phyloP scores from a whole-genome alignment of 2,329 filamentous ascomycete species.

The Penicillium sp. region DNA sequence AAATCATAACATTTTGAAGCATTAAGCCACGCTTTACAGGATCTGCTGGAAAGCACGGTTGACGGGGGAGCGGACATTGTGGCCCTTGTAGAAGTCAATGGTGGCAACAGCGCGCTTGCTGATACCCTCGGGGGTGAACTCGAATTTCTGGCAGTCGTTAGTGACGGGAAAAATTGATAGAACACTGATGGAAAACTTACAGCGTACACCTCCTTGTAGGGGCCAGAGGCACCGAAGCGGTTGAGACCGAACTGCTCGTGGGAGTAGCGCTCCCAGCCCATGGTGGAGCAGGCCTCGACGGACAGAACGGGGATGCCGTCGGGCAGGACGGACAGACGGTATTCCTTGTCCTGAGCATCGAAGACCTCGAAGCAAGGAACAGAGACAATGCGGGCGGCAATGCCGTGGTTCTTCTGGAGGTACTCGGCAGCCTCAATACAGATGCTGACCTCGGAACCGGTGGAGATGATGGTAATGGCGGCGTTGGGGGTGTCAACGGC shows the following conservation, averaged over 20 bases:
- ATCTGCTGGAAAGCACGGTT: constrained; percentile 98
- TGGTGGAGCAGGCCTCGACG: constrained; percentile 93
- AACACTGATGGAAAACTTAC: constrained; percentile 47
- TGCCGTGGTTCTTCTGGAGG: constrained; percentile 80
- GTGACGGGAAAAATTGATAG: background rate
- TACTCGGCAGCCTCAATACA: constrained; percentile 89
- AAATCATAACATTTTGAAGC: constrained; percentile 26
- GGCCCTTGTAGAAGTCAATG: constrained; percentile 95
- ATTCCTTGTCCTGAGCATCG: constrained; percentile 89
- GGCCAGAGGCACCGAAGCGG: constrained; percentile 94
- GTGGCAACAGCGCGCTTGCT: constrained; percentile 91
- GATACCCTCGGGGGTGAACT: constrained; percentile 96
- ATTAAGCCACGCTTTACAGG: constrained; percentile 58
- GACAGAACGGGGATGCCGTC: constrained; percentile 91
- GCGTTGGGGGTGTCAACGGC: constrained; percentile 80
- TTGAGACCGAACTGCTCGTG: constrained; percentile 99
- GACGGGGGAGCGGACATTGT: constrained; percentile 88
- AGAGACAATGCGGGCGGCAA: constrained; percentile 89
- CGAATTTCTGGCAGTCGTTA: constrained; percentile 72
- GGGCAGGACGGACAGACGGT: constrained; percentile 87
- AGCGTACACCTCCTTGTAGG: constrained; percentile 98
- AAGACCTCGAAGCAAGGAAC: constrained; percentile 98
- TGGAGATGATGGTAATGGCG: constrained; percentile 84
- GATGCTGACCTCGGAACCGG: constrained; percentile 93
- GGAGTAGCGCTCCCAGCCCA: constrained; percentile 98